phyloP scores from a whole-genome alignment of 208 protist genomes.

The Leishmania martiniquensis region DNA sequence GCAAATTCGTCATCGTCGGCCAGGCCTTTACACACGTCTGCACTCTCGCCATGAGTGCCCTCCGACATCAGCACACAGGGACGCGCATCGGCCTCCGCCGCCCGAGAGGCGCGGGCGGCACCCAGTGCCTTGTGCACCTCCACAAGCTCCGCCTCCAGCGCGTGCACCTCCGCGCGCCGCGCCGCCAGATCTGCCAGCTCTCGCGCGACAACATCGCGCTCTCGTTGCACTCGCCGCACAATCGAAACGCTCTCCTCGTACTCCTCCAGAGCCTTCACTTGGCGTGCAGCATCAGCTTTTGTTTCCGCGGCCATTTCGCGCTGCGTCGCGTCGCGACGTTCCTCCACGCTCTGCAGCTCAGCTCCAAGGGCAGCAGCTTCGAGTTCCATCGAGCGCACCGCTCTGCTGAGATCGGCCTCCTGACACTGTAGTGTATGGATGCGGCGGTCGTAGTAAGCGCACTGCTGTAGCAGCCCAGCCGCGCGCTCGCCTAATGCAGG shows the following conservation, averaged over 20 bases:
- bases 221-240: background rate
- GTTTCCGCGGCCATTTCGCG: background rate
- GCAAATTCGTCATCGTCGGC: no score
- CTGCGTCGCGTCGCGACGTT: background rate
- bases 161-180: slow-evolving; percentile 1
- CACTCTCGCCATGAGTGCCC: background rate
- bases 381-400: background rate
- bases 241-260: slow-evolving; percentile 1
- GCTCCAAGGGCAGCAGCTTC: background rate
- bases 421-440: slow-evolving; percentile 1
- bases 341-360: background rate
- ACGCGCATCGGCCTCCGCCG: background rate
- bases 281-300: background rate
- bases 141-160: slow-evolving; percentile 6
- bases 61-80: background rate
- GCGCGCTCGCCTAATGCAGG: background rate
- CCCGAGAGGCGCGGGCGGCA: background rate
- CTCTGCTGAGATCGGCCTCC: background rate
- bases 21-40: background rate
- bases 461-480: background rate
- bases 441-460: background rate
- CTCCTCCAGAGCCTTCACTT: slow-evolving; percentile 4
- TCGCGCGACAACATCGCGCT: background rate
- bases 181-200: background rate
- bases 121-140: slow-evolving; percentile 19